Evolutionary conservation across 2,329 filamentous ascomycete species (phyloP), one percentile per base, ranked within the genome.

Genomic region (Claviceps digitariae): DNA sequence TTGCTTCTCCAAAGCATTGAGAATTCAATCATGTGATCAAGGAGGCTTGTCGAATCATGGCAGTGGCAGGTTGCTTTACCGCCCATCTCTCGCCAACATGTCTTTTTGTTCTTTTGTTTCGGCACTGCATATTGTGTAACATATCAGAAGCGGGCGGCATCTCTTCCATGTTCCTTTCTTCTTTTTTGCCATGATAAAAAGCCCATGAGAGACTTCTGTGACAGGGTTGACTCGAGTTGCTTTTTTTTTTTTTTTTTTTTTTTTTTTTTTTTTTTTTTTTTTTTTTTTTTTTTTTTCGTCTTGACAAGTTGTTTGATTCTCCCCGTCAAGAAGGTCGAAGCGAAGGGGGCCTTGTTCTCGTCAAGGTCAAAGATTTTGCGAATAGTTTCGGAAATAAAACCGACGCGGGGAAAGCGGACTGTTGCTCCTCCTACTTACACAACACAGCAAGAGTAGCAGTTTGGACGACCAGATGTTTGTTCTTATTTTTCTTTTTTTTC

Each of bases 21-120:
- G 31, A 51, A 23, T 45, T 44, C 51, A 56, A 60, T 59, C 57
- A 59, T 59, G 57, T 58, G 57, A 59, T 59, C 51, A 34, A 47
- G 45, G 40, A 51, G 41, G 20, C 29, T 50, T 50, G 48, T 52
- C 55, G 49, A 52, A 60, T 60, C 56, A 55, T 55, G 56, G 43
- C 52, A 25, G 13, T 46, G 50, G 53, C 53, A 57, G 49, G 52
- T 21, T 53, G 25, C 44, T 41, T 52, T 52, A 49, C 44, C 45
- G 52, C 53, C 51, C 54, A 45, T 48, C 51, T 48, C 49, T 48
- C 44, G 29, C 51, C 25, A 36, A 34, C 36, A 46, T 27, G 31
- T 5, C 47, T 50, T 20, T 46, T 40, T 25, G 34, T 5, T 50
- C 53, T 20, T 46, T 40, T 25, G 34, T 52, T 27, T 46, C 21